These are phyloP conservation scores for Achaetomiella virescens DNA, from an alignment of 495 filamentous ascomycete species.

Conservation along the genomic window DNA sequence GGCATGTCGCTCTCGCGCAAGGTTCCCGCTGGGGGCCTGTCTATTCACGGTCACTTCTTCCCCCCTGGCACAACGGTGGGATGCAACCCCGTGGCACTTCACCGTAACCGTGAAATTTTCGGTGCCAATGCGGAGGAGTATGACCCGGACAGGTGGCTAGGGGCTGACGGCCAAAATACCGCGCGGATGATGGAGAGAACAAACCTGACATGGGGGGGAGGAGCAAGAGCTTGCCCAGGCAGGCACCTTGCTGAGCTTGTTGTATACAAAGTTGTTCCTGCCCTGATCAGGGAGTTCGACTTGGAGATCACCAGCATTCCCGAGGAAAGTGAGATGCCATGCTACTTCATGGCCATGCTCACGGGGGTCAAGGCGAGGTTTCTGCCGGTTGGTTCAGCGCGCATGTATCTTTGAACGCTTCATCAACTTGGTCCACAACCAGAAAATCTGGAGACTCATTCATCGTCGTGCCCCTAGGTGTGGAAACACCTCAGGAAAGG, in stretches of 20 bases:
- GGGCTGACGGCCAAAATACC: constrained; percentile 19
- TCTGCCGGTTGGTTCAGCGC: background rate
- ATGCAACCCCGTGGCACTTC: constrained; percentile 54
- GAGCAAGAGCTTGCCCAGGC: constrained; percentile 61
- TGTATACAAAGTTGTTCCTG: constrained; percentile 57
- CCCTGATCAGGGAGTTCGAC: constrained; percentile 55
- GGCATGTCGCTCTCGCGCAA: constrained; percentile 52
- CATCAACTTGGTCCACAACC: background rate
- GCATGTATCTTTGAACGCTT: no score
- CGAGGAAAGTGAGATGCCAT: constrained; percentile 16
- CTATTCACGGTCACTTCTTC: constrained; percentile 45
- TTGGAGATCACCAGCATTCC: constrained; percentile 26
- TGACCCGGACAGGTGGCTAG: constrained; percentile 52
- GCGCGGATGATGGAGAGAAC: constrained; percentile 38
- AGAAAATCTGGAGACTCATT: no score
- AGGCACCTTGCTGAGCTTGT: constrained; percentile 59
- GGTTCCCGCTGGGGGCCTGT: constrained; percentile 45
- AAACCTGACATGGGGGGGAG: constrained; percentile 56
- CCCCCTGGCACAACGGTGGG: constrained; percentile 52
- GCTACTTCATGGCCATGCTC: constrained; percentile 38
- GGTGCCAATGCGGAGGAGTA: constrained; percentile 48
- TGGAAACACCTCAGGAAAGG: no score
- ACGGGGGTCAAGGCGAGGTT: constrained; percentile 32
- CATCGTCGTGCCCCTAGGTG: no score
- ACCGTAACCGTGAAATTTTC: constrained; percentile 49